Evolutionary conservation across 1,284 basidiomycete genomes (phyloP).

Genomic region (Ceratobasidium sp.): DNA sequence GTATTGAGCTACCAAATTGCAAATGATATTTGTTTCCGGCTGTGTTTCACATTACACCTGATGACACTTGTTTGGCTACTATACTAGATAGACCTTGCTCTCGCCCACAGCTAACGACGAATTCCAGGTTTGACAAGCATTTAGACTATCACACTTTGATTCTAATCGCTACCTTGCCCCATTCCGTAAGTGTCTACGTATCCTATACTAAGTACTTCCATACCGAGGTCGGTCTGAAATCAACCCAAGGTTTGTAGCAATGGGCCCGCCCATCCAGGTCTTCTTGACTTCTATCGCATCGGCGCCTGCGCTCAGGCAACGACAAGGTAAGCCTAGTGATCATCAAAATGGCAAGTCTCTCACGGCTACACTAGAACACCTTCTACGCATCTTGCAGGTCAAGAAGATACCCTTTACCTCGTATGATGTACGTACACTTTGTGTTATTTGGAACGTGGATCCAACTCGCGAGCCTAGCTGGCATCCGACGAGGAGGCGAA

Average conservation of each 20-base stretch:
- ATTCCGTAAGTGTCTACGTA: not conserved
- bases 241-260: constrained; percentile 10
- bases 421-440: constrained; percentile 65
- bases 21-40: not conserved
- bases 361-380: constrained; percentile 50
- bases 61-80: not conserved
- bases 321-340: constrained; percentile 76
- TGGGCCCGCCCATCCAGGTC: constrained; percentile 75
- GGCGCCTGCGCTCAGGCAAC: constrained; percentile 70
- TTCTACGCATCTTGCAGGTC: constrained; percentile 80
- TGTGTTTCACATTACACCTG: not conserved
- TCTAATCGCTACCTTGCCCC: not conserved
- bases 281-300: constrained; percentile 88
- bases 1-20: not conserved
- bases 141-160: not conserved
- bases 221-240: constrained; percentile 3
- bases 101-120: not conserved
- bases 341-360: constrained; percentile 51
- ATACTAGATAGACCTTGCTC: constrained; percentile 10
- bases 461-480: constrained; percentile 56
- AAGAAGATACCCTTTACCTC: constrained; percentile 84
- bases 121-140: constrained; percentile 6
- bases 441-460: constrained; percentile 6
- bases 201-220: not conserved
- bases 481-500: constrained; percentile 85